Evolutionary conservation across 805 yeast species (phyloP), one percentile per base, ranked within the genome.

Genomic region (Isabelozyma heimii): DNA sequence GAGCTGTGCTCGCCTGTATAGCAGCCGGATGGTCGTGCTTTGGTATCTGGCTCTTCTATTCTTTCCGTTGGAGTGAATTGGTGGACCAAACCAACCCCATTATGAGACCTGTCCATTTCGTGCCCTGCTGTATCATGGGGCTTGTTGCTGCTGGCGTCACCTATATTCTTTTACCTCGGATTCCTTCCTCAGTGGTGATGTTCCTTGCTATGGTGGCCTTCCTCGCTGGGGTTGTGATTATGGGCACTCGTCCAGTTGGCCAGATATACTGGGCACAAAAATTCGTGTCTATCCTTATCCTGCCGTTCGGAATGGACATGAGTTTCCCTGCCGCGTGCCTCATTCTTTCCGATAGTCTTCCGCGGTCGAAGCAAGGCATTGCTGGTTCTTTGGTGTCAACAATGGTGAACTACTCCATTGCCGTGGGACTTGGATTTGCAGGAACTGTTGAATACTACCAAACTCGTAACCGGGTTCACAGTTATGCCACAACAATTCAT

Each of bases 1-100:
- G 77, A 0, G 64, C 82, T 52, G 79, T 84, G 2, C 65, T 87
- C 35, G 62, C 65, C 1, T 75, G 82, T 43, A 68, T 85, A 28
- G 76, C 80, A 2, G 69, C 83, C 2, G 92, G 92, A 0, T 87
- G 92, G 92, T 83, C 88, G 4, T 77, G 86, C 45, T 87, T 87
- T 67, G 91, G 92, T 2, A 71, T 85, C 17, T 85, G 87, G 83
- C 62, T 83, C 5, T 85, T 72, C 57, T 86, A 84, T 63, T 73
- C 76, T 44, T 80, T 79, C 70, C 69, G 78, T 39, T 75, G 81
- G 52, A 53, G 75, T 33, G 55, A 75, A 48, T 72, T 78, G 42
- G 59, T 85, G n/a, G 74, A 83, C 9, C 57, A 65, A 4, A 72
- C 76, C 43, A 50, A 58, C 9, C 59, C 70, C 2, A 57, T 67